Conservation (phyloP, 2,329 filamentous ascomycete genomes). For the Aspergillus sp. region DNA sequence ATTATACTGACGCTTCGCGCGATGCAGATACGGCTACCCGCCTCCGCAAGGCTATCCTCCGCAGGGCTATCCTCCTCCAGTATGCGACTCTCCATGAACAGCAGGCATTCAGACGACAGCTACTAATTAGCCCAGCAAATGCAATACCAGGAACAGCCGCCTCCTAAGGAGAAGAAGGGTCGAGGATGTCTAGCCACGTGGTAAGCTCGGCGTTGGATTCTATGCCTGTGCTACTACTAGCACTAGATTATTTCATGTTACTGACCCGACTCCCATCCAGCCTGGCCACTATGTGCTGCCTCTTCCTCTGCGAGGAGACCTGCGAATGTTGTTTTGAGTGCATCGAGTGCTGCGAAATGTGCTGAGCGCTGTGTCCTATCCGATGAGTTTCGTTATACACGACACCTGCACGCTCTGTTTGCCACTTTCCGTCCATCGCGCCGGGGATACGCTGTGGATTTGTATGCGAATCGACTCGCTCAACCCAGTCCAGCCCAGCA, state of each 20-base stretch:
- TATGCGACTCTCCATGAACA: background rate
- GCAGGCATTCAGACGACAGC: background rate
- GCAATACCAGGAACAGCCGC: constrained; percentile 44
- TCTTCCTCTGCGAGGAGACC: constrained; percentile 54
- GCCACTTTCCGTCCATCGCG: no score
- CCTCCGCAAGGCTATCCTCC: constrained; percentile 18
- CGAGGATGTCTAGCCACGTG: constrained; percentile 44
- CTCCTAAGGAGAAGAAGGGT: constrained; percentile 40
- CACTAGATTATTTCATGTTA: background rate
- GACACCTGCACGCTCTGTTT: no score
- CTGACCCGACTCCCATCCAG: no score
- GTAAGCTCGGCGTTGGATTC: constrained; percentile 22
- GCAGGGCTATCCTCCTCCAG: constrained; percentile 17
- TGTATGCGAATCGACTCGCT: no score
- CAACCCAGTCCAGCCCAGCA: no score
- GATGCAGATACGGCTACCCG: no score
- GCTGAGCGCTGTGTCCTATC: no score
- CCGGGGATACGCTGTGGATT: no score
- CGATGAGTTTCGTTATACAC: no score
- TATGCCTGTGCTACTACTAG: constrained; percentile 5
- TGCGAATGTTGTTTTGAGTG: constrained; percentile 58
- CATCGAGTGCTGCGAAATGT: constrained; percentile 43
- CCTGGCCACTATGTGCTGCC: constrained; percentile 51
- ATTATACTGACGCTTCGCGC: no score
- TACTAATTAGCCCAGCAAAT: constrained; percentile 18